Evolutionary conservation across 2,329 filamentous ascomycete species (phyloP), one percentile per base, ranked within the genome.

Genomic region (Fusarium lateritium): DNA sequence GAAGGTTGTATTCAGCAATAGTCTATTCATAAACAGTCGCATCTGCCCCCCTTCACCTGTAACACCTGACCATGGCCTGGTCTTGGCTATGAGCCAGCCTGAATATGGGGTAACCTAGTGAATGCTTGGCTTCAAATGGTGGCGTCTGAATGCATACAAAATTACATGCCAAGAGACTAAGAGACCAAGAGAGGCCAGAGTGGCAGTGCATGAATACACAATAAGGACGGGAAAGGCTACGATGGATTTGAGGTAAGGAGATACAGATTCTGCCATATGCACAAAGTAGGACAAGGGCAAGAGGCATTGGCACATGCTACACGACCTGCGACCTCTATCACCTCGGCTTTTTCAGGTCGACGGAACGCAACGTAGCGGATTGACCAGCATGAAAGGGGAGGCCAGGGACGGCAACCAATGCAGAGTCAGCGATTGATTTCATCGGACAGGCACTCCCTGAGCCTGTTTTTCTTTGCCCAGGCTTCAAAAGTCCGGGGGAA

Each of bases 81-180:
- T 66, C 68, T 74, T 72, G 70, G 72, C 68, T 38, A 38, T 36
- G 42, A 60, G 56, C 66, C 33, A 62, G 44, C 44, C 45, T 65
- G 64, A 38, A 70, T 62, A 63, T 55, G 65, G 65, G 65, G 65
- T 22, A 22, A n/a, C 19, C 52, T 65, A 65, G 60, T 38, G 31
- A 56, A 57, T 57, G 56, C 72, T 73, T 73, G 62, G 70, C 70
- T 72, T 57, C 55, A 62, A 53, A 62, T 55, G 56, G 72, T 65
- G 60, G 70, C 70, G 64, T 45, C 44, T 49, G 17, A 21, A 50
- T 62, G 60, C 49, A 54, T 40, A 33, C 51, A 45, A 46, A 56
- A 51, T 52, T 31, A 36, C 42, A 47, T 46, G 61, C 62, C 62
- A 69, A 69, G 66, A 57, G 26, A 42, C 50, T 22, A 33, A 36